Evolutionary conservation across 2,329 filamentous ascomycete species (phyloP), one percentile per base, ranked within the genome.

Genomic region (Cryphonectria parasitica): DNA sequence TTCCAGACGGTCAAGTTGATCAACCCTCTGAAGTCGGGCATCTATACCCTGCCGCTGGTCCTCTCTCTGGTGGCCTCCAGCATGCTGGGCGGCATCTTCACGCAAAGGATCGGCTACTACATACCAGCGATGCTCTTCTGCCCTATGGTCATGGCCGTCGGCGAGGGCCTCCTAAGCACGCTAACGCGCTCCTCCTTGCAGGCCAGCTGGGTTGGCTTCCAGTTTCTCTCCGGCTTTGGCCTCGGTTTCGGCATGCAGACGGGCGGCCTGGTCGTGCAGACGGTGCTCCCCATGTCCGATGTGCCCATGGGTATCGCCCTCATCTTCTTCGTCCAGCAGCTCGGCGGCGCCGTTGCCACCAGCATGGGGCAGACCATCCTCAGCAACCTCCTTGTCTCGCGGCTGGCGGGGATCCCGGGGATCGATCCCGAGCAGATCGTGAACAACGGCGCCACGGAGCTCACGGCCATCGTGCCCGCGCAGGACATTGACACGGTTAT

Each of bases 201-300:
- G 1, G 77, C 81, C 1, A 82, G 86, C 71, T 91, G 89, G 89
- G 88, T 90, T 69, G 86, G 82, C 17, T 90, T 82, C 75, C 87
- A 90, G 75, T 86, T 88, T 69, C 76, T 91, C 28, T 81, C 85
- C 8, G 89, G 89, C 25, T 84, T 88, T 64, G 89, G 89, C 0
- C 76, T 90, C 4, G 89, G 89, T 2, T 79, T 87, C 34, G 85
- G 86, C 7, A 86, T 91, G 81, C 88, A 90, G 75, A 84, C 87
- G 3, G 81, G 86, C 22, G 81, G 83, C 68, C 84, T 90, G 28
- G 88, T 88, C 2, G 83, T 87, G 5, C 87, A 89, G 75, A 84
- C 87, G 0, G 84, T 87, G 0, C 80, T 89, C 11, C 79, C 81
- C 19, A 80, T 81, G 41, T 81, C 84, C 22, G 87, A 90, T 69